phyloP scores from a whole-genome alignment of 73 alveolate species.

The Breviolum minutum region DNA sequence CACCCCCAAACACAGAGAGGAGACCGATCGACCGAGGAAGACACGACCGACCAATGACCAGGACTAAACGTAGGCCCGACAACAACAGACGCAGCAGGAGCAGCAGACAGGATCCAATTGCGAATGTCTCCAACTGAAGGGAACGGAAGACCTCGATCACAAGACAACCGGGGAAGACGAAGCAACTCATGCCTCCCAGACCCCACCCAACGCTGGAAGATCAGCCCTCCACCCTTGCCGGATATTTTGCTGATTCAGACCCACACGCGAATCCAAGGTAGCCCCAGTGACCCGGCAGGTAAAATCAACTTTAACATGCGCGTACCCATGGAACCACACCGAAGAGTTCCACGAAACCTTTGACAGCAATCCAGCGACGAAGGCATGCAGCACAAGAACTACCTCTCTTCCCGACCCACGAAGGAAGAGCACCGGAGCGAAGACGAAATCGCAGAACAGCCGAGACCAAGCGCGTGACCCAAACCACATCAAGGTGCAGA shows the following conservation, averaged over 20 bases:
- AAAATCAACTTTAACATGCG: not conserved
- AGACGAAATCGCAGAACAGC: not conserved
- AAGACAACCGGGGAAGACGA: not conserved
- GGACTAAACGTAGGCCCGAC: slow-evolving; percentile 8
- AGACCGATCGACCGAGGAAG: not conserved
- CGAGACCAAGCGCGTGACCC: not conserved
- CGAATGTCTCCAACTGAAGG: not conserved
- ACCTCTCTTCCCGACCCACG: not conserved
- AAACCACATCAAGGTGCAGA: not conserved
- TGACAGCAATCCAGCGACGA: not conserved
- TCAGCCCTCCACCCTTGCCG: slow-evolving; percentile 1
- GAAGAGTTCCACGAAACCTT: not conserved
- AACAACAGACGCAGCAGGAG: not conserved
- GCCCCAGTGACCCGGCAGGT: not conserved
- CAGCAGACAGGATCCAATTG: not conserved
- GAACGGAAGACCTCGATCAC: not conserved
- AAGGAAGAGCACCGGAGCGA: not conserved
- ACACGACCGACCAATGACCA: not conserved
- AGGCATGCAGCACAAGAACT: not conserved
- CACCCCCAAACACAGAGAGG: not conserved
- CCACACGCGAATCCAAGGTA: not conserved
- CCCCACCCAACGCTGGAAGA: not conserved
- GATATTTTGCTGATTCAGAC: not conserved
- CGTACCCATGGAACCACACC: not conserved
- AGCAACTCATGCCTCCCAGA: not conserved